phyloP scores from a whole-genome alignment of 805 yeast species.

The Hanseniaspora vineae region DNA sequence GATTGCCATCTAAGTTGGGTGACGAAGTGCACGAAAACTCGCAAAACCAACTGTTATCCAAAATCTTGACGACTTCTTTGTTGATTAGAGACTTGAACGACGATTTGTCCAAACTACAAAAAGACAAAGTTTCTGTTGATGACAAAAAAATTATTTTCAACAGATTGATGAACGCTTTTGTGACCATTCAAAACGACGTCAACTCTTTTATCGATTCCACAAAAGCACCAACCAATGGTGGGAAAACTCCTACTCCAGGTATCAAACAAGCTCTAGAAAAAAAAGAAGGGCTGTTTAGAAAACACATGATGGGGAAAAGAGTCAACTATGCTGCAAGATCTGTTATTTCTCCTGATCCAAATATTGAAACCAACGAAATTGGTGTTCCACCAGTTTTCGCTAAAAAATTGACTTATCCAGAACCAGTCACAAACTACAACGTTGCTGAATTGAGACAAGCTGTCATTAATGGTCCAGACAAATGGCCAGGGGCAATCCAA shows the following conservation, averaged over 20 bases:
- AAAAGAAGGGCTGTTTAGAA: conserved; percentile 96
- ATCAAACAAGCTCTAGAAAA: conserved; percentile 94
- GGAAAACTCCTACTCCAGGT: conserved; percentile 74
- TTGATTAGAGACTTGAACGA: conserved; percentile 83
- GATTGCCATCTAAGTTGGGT: conserved; percentile 93
- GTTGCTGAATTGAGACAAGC: conserved; percentile 86
- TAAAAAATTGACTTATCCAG: conserved; percentile 88
- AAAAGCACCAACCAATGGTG: conserved; percentile 63
- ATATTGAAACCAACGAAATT: conserved; percentile 91
- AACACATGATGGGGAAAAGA: conserved; percentile 99
- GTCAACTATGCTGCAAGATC: conserved; percentile 98
- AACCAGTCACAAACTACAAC: conserved; percentile 90
- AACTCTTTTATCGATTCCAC: conserved; percentile 88
- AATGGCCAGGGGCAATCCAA: conserved; percentile 98
- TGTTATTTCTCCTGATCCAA: conserved; percentile 98
- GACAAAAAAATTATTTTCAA: conserved; percentile 71
- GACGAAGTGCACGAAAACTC: conserved; percentile 92
- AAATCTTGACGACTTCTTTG: conserved; percentile 65
- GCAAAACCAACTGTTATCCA: conserved; percentile 78
- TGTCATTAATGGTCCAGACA: conserved; percentile 92
- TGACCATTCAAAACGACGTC: conserved; percentile 87
- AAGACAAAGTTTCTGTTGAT: conserved; percentile 47
- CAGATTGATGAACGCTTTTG: conserved; percentile 90
- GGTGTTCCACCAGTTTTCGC: conserved; percentile 99
- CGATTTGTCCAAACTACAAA: conserved; percentile 51